These are phyloP conservation scores for Solanum chiquidenum DNA, from an alignment of 257 asterid species.

Conservation along the genomic window DNA sequence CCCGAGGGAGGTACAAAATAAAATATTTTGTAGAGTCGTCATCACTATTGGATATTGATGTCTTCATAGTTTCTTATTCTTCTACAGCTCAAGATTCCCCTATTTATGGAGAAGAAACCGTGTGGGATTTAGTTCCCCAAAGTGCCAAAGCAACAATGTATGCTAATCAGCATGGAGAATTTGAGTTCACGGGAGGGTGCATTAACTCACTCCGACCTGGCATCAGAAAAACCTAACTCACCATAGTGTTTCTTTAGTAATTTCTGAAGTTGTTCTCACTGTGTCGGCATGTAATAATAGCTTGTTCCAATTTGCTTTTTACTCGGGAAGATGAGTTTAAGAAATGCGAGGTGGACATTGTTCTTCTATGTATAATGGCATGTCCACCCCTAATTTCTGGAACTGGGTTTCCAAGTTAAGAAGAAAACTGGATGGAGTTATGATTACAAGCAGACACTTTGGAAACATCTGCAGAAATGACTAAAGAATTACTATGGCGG, in stretches of 20 bases:
- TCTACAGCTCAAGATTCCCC: not conserved
- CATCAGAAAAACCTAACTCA: not conserved
- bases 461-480: not conserved
- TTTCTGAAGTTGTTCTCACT: too few relatives aligned
- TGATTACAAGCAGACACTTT: not conserved
- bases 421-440: not conserved
- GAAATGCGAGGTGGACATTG: too few relatives aligned
- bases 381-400: too few relatives aligned
- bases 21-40: not conserved
- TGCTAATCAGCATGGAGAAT: conserved; percentile 54
- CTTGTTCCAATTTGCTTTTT: not conserved
- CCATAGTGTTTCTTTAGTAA: too few relatives aligned
- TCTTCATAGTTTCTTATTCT: conserved; percentile 6
- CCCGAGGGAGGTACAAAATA: not conserved
- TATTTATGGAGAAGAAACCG: conserved; percentile 16
- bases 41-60: not conserved
- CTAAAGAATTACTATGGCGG: not conserved
- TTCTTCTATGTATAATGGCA: too few relatives aligned
- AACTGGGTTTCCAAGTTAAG: not conserved
- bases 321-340: too few relatives aligned
- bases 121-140: conserved; percentile 41
- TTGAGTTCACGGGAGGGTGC: conserved; percentile 22
- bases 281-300: not conserved
- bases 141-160: conserved; percentile 20
- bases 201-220: not conserved